Base-by-base conservation (phyloP, 441 rosid species). In the Arabidopsis hybrid region DNA sequence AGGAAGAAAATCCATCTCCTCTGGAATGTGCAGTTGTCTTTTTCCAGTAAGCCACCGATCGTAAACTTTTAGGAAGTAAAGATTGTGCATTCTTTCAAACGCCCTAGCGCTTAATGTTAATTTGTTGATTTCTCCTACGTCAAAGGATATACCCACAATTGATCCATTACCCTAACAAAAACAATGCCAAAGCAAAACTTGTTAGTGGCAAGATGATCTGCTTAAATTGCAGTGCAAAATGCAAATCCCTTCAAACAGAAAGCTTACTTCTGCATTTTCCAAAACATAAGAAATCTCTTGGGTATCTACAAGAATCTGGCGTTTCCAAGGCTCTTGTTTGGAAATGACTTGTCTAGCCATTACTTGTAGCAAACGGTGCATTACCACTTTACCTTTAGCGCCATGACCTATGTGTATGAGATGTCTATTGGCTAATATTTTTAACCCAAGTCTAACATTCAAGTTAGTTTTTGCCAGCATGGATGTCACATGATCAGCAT, bases 361-460 rank as follows among this genome's bases (percentile, higher is more conserved):
- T 53, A 82, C 81, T 53, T 45, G 69, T 11, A 83, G 74, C 64
- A 82, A 69, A 45, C 31, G 59, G 42, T 82, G 83, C 77, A 82
- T 69, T 31, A 31, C 17, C 64, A 18, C 11, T 10, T 1, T 0
- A 7, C 0, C 17, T 0, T 39, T 10, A 10, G 1, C 3, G 2
- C 63, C n/a, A 40, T 3, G 0, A 1, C n/a, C n/a, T n/a, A n/a
- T n/a, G n/a, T 17, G 14, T 43, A 57, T 6, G 12, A 67, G 60
- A 53, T 8, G 14, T 52, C 9, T 67, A 5, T 67, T 16, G 7
- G 7, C 11, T 29, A 67, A 7, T 5, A 0, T 36, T 12, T 67
- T 67, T 1, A 53, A 21, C 1, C 61, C 62, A n/a, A 0, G 6
- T 36, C 17, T 13, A 5, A 36, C 16, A 8, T 8, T 2, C 14